Conservation (phyloP, 305 asterid genomes). For the Solanum chacoense region DNA sequence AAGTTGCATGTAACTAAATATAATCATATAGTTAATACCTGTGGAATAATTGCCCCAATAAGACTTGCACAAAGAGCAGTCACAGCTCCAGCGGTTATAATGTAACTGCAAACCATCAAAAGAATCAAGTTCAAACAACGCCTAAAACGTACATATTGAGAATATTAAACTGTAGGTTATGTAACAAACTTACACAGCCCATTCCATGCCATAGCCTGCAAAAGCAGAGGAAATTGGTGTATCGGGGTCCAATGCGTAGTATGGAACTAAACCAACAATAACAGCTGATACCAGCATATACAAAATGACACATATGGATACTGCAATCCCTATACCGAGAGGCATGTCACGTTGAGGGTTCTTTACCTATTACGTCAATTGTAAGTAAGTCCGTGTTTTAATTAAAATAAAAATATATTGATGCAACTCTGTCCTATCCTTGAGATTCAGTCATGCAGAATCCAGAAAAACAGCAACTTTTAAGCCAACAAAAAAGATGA, state of each 20-base stretch:
- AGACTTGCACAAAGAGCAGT: slow-evolving; percentile 32
- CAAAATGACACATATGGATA: slow-evolving; percentile 14
- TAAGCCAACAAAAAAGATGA: background rate
- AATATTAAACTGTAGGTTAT: background rate
- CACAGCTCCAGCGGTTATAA: slow-evolving; percentile 25
- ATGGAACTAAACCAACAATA: slow-evolving; percentile 25
- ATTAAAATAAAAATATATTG: background rate
- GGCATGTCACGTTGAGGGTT: slow-evolving; percentile 22
- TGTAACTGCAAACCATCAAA: slow-evolving; percentile 14
- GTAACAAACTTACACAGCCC: slow-evolving; percentile 23
- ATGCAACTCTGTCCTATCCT: background rate
- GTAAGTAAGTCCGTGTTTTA: background rate
- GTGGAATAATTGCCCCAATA: slow-evolving; percentile 31
- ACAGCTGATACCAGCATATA: slow-evolving; percentile 23
- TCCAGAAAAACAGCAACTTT: background rate
- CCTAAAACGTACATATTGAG: background rate
- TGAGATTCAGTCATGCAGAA: background rate
- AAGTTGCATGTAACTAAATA: background rate
- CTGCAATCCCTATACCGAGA: slow-evolving; percentile 20
- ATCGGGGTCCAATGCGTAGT: slow-evolving; percentile 21
- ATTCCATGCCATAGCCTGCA: slow-evolving; percentile 21
- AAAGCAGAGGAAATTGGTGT: slow-evolving; percentile 27
- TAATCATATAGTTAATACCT: slow-evolving; percentile 6
- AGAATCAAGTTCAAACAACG: background rate
- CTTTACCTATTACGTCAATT: slow-evolving; percentile 9